Percentiles rank a stretch among this genome's conserved stretches.
Conservation (phyloP, 768 basidiomycete genomes). For the Hirschioporus abietinus region DNA sequence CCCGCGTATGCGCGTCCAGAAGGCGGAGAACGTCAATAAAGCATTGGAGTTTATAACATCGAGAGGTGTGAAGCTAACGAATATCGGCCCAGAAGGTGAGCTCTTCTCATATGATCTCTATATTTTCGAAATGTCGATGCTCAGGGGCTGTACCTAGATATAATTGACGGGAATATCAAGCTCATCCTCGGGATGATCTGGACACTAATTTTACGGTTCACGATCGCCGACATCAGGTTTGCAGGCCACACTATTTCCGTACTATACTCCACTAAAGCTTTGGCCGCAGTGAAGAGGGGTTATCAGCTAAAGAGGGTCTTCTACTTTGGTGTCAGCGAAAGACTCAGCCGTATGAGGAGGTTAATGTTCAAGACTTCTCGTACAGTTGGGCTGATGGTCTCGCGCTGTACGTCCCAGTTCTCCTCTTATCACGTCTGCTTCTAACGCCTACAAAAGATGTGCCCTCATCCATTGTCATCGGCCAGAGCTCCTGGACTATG, state of each 20-base stretch:
- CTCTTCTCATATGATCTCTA: background rate
- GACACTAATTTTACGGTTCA: conserved; percentile 95
- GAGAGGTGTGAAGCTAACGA: conserved; percentile 91
- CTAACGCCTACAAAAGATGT: conserved; percentile 53
- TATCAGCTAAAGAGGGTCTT: conserved; percentile 97
- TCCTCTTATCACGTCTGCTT: conserved; percentile 10
- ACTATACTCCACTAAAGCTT: conserved; percentile 10
- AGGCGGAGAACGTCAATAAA: conserved; percentile 97
- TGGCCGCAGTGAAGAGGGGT: conserved; percentile 80
- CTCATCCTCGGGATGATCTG: conserved; percentile 99
- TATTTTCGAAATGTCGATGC: background rate
- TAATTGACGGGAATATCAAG: conserved; percentile 98
- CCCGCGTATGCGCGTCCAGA: conserved; percentile 91
- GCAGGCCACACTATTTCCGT: conserved; percentile 19
- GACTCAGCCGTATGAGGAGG: conserved; percentile 85
- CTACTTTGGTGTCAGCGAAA: conserved; percentile 98
- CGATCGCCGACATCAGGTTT: conserved; percentile 96
- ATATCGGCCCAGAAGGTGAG: conserved; percentile 93
- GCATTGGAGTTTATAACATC: conserved; percentile 94
- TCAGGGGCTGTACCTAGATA: conserved; percentile 51
- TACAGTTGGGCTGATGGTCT: conserved; percentile 92
- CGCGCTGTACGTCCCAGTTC: conserved; percentile 65
- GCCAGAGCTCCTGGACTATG: conserved; percentile 90
- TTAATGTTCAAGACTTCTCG: conserved; percentile 92
- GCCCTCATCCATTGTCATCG: conserved; percentile 97